Evolutionary conservation across 2,329 filamentous ascomycete species (phyloP).

Genomic region (Basipetospora chlamydospora): DNA sequence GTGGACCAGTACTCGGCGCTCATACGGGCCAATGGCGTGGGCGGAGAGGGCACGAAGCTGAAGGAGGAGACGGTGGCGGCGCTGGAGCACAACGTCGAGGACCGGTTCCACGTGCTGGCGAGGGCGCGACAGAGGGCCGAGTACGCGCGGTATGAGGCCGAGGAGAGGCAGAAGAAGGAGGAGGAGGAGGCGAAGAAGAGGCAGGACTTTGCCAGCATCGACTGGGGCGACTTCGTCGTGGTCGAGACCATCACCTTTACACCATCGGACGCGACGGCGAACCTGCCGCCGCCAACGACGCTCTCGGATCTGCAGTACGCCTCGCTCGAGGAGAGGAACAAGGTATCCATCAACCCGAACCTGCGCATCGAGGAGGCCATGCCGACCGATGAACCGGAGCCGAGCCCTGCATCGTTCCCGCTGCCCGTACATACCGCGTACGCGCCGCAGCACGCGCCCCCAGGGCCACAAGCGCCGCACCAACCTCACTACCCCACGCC

Average conservation of each 20-base stretch:
- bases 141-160: slow-evolving; percentile 71
- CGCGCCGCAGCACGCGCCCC: slow-evolving; percentile 22
- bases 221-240: slow-evolving; percentile 96
- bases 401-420: slow-evolving; percentile 17
- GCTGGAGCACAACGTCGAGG: slow-evolving; percentile 57
- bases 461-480: slow-evolving; percentile 7
- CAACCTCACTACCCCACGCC: slow-evolving; percentile 5
- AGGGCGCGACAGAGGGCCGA: slow-evolving; percentile 76
- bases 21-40: slow-evolving; percentile 50
- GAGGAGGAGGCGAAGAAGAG: slow-evolving; percentile 75
- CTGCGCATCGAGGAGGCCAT: slow-evolving; percentile 90
- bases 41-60: slow-evolving; percentile 51
- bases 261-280: slow-evolving; percentile 71
- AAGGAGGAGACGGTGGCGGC: slow-evolving; percentile 59
- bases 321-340: slow-evolving; percentile 87
- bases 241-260: slow-evolving; percentile 91
- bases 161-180: slow-evolving; percentile 77
- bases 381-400: slow-evolving; percentile 50
- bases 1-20: slow-evolving; percentile 88
- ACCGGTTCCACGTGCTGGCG: slow-evolving; percentile 68
- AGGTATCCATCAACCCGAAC: slow-evolving; percentile 68
- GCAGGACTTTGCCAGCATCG: slow-evolving; percentile 65
- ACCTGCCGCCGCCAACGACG: slow-evolving; percentile 77
- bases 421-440: slow-evolving; percentile 30
- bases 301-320: slow-evolving; percentile 87